Conservation (phyloP, 2,329 filamentous ascomycete species). For the Xylaria sp. region DNA sequence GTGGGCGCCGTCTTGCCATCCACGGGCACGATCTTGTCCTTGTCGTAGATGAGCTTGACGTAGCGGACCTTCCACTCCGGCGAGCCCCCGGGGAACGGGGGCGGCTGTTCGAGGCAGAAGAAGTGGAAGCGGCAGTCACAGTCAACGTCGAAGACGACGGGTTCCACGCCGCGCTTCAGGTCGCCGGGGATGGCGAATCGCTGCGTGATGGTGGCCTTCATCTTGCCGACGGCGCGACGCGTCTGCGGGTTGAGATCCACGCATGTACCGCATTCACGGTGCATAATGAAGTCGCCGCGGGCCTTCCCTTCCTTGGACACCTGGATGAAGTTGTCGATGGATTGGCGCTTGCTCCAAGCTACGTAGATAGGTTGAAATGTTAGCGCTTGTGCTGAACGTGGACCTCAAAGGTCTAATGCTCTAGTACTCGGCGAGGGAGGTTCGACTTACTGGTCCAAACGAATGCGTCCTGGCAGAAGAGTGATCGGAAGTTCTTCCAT, state of each 20-base stretch:
- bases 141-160: slow-evolving; percentile 53
- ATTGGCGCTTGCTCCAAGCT: slow-evolving; percentile 54
- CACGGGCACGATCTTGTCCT: slow-evolving; percentile 55
- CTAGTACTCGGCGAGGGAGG: neutral
- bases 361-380: neutral
- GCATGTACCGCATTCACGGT: slow-evolving; percentile 57
- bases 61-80: slow-evolving; percentile 49
- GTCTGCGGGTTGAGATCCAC: slow-evolving; percentile 49
- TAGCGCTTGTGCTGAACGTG: neutral
- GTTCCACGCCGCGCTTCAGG: slow-evolving; percentile 35
- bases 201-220: slow-evolving; percentile 61
- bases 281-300: slow-evolving; percentile 61
- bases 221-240: slow-evolving; percentile 56
- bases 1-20: slow-evolving; percentile 48
- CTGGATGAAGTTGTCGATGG: slow-evolving; percentile 54
- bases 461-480: slow-evolving; percentile 53
- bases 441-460: slow-evolving; percentile 55
- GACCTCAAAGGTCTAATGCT: neutral
- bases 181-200: slow-evolving; percentile 45
- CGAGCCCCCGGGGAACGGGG: slow-evolving; percentile 1
- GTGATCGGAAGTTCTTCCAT: slow-evolving; percentile 57
- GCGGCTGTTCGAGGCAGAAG: slow-evolving; percentile 47
- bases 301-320: slow-evolving; percentile 57
- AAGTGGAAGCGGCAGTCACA: slow-evolving; percentile 58
- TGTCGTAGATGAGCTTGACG: slow-evolving; percentile 57